Base-by-base conservation (phyloP, 2,329 filamentous ascomycete genomes). In the Chrysosporium queenslandicum region DNA sequence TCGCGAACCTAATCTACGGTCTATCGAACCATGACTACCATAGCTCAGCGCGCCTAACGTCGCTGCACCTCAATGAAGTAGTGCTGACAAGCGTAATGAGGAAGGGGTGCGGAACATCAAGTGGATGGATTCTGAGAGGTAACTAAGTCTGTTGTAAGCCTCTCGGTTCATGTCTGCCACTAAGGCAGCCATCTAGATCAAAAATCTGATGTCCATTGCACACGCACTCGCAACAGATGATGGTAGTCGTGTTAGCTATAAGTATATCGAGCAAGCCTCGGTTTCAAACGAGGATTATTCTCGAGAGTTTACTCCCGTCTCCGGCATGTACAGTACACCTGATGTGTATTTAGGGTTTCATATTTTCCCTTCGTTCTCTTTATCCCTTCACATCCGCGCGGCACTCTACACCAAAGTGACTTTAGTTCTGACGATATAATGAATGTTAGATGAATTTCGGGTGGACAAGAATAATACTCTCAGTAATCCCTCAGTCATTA, bases 171-270 rank as follows among this genome's bases (percentile, higher is more conserved):
- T 25, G n/a, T 25, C 29, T 32, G 11, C 18, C 27, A 18, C 43
- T 46, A 46, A 46, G 25, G 34, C 27, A 32, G 43, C 27, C 2
- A 46, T 25, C 29, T 16, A 52, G 53, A 54, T 54, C 47, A 54
- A 48, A 54, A 54, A 54, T 34, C 40, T 54, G 14, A 46, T 25
- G 34, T 46, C 43, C 20, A 52, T 54, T 25, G 36, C 42, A 29
- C 41, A 54, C 32, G 47, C 34, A 32, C 42, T 54, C 7, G 34
- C 47, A 21, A 52, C 42, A 18, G 30, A 40, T 36, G 7, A 42
- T 43, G 25, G 20, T 45, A 46, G 27, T 20, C 18, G n/a, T 27
- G 36, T 54, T 42, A 52, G 20, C 12, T 54, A 54, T 39, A 40
- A 12, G 29, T 30, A 53, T 45, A 23, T 49, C n/a, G 23, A 45